Evolutionary conservation across 2,329 filamentous ascomycete genomes (phyloP).

Genomic region (Catunica adiposa): DNA sequence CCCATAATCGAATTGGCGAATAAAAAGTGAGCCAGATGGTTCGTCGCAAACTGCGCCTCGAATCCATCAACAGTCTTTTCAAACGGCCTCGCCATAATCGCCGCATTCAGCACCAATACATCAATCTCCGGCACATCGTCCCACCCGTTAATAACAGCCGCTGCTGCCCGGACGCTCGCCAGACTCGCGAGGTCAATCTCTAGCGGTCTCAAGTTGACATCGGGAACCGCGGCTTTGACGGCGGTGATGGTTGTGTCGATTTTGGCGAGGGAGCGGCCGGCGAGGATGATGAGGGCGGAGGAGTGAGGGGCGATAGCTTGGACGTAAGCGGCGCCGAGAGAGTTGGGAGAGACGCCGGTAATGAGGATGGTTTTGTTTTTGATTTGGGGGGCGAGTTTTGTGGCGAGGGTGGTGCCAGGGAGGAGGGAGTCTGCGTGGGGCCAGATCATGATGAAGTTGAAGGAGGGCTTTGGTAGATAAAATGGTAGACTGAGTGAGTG

Average conservation of each 20-base stretch:
- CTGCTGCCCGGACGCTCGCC: constrained; percentile 23
- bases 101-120: constrained; percentile 27
- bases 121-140: constrained; percentile 18
- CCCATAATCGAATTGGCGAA: constrained; percentile 26
- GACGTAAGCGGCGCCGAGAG: constrained; percentile 24
- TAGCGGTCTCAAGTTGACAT: neutral
- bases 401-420: neutral
- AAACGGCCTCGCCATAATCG: constrained; percentile 23
- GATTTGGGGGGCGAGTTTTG: constrained; percentile 1
- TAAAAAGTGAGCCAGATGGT: constrained; percentile 31
- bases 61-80: constrained; percentile 25
- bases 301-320: constrained; percentile 24
- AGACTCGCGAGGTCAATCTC: constrained; percentile 25
- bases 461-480: neutral
- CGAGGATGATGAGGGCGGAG: constrained; percentile 18
- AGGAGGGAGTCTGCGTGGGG: neutral
- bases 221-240: constrained; percentile 2
- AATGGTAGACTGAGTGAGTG: neutral
- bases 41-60: constrained; percentile 29
- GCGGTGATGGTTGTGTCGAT: constrained; percentile 12
- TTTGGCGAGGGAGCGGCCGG: constrained; percentile 2
- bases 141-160: constrained; percentile 20
- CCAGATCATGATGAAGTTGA: neutral
- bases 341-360: constrained; percentile 26
- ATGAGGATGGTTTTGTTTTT: constrained; percentile 20